phyloP scores from a whole-genome alignment of 2,329 filamentous ascomycete genomes.

The Sporothrix brasiliensis region DNA sequence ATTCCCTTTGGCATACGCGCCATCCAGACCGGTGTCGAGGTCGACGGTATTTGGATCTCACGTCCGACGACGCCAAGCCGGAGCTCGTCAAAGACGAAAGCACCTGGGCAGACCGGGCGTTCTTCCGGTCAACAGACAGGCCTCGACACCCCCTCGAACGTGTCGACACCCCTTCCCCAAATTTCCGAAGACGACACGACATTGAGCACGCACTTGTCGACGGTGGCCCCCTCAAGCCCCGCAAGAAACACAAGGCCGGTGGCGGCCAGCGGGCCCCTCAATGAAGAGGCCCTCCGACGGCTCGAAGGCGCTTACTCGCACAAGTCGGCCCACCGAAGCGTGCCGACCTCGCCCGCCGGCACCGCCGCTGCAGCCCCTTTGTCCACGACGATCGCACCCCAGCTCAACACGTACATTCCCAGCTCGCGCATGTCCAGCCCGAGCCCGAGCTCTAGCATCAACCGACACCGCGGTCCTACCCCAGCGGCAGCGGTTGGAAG shows the following conservation, averaged over 20 bases:
- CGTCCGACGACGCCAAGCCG: conserved; percentile 49
- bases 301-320: conserved; percentile 38
- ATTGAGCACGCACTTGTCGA: background rate
- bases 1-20: conserved; percentile 87
- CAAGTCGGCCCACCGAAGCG: background rate
- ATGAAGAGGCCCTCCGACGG: conserved; percentile 40
- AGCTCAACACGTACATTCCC: conserved; percentile 33
- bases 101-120: background rate
- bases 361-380: background rate
- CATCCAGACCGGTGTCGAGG: conserved; percentile 77
- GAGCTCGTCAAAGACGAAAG: conserved; percentile 29
- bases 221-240: background rate
- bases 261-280: conserved; percentile 30
- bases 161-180: conserved; percentile 35
- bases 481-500: background rate
- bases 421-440: conserved; percentile 31
- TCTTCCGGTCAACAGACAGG: background rate
- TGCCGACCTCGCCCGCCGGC: background rate
- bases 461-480: background rate
- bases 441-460: conserved; percentile 10
- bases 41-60: conserved; percentile 83
- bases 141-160: conserved; percentile 29
- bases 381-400: background rate
- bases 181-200: conserved; percentile 34
- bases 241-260: background rate